Evolutionary conservation across 257 asterid species (phyloP).

Genomic region (Solanum stenotomum): DNA sequence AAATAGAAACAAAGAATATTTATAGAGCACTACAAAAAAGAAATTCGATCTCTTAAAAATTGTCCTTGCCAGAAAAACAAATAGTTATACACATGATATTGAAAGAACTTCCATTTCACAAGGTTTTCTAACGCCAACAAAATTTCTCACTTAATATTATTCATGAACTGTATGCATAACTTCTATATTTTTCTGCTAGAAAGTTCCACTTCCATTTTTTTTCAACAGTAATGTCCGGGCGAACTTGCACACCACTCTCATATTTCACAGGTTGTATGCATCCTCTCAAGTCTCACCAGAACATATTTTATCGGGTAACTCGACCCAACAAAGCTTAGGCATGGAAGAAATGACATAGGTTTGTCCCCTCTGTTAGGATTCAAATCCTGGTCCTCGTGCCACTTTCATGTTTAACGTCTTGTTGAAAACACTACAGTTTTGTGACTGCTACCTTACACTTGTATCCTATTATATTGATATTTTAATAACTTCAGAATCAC

Average conservation of each 20-base stretch:
- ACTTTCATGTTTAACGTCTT: not conserved
- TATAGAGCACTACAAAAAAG: not conserved
- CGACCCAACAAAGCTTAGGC: not conserved
- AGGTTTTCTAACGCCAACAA: not conserved
- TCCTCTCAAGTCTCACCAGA: not conserved
- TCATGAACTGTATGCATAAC: not conserved
- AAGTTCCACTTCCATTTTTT: not conserved
- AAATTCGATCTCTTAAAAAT: not conserved
- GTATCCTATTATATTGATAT: not conserved
- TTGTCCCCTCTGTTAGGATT: not conserved
- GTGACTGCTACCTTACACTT: not conserved
- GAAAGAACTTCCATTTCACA: not conserved
- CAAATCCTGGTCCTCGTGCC: not conserved
- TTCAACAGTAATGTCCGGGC: not conserved
- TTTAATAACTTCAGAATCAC: not conserved
- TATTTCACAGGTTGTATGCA: not conserved
- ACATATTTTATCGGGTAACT: not conserved
- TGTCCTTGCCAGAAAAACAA: not conserved
- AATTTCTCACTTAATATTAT: not conserved
- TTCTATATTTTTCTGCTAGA: not conserved
- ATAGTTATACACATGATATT: not conserved
- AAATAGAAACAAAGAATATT: not conserved
- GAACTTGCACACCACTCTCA: not conserved
- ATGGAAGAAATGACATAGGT: not conserved
- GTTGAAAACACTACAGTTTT: not conserved